Percentiles rank a stretch among this genome's conserved stretches.
Conservation (phyloP, 2,329 filamentous ascomycete species). For the Ceratocystiopsis brevicomis region DNA sequence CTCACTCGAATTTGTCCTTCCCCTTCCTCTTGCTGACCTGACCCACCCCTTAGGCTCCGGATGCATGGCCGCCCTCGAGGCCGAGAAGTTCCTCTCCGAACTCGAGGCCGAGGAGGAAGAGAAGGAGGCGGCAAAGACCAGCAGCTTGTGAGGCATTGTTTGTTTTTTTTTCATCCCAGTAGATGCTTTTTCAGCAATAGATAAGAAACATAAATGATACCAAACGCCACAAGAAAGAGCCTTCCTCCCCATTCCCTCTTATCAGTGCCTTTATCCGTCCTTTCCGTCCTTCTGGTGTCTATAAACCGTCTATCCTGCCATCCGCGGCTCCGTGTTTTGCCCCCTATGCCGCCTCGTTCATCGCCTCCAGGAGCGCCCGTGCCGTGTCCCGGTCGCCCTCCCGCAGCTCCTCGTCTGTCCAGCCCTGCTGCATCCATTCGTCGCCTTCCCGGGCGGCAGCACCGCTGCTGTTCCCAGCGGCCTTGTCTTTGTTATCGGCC, state of each 20-base stretch:
- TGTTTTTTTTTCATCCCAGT: not conserved
- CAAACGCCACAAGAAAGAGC: too few relatives aligned
- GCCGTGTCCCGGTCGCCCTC: constrained; percentile 20
- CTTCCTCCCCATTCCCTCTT: too few relatives aligned
- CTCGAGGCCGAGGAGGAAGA: constrained; percentile 45
- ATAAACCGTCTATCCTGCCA: constrained; percentile 1
- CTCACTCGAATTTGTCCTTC: too few relatives aligned
- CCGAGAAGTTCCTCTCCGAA: constrained; percentile 81
- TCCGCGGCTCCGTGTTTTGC: too few relatives aligned
- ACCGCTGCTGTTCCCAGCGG: constrained; percentile 1
- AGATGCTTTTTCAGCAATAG: not conserved
- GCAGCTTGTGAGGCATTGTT: constrained; percentile 2
- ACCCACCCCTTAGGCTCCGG: constrained; percentile 57
- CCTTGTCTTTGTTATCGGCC: constrained; percentile 1
- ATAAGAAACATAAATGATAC: too few relatives aligned
- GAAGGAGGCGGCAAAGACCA: constrained; percentile 16
- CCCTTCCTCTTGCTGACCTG: too few relatives aligned
- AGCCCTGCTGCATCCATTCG: constrained; percentile 21
- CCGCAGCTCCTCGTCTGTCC: constrained; percentile 11
- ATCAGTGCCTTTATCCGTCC: too few relatives aligned
- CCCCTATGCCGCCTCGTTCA: constrained; percentile 12
- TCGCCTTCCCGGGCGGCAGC: constrained; percentile 10
- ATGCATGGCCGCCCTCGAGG: constrained; percentile 88
- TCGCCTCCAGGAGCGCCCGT: constrained; percentile 19
- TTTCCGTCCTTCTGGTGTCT: too few relatives aligned